These are phyloP conservation scores for Nicotiana undulata DNA, from an alignment of 257 asterid species.

Conservation along the genomic window DNA sequence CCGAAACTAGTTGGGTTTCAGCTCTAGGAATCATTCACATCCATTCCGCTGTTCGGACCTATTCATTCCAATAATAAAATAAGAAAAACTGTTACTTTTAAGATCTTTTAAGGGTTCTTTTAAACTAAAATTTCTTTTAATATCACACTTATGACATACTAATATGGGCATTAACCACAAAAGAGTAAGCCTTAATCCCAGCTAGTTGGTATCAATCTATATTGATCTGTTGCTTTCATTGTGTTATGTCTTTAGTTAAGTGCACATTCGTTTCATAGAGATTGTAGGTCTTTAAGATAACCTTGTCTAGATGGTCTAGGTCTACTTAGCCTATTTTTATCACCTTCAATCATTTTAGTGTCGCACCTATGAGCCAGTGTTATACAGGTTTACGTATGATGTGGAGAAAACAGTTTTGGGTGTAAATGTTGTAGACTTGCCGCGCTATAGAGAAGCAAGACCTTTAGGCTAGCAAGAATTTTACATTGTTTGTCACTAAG, in stretches of 20 bases:
- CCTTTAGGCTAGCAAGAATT: background rate
- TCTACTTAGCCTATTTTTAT: background rate
- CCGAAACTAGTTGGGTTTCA: background rate
- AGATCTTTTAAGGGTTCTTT: background rate
- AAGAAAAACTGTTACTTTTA: background rate
- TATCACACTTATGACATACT: background rate
- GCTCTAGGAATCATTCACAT: background rate
- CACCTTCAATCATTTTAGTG: background rate
- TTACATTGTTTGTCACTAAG: background rate
- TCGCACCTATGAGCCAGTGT: background rate
- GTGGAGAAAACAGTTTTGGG: background rate
- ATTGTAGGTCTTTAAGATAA: background rate
- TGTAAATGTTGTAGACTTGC: background rate
- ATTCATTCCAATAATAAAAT: background rate
- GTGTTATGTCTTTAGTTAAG: background rate
- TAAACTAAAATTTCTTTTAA: background rate
- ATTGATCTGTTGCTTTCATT: background rate
- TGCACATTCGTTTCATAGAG: background rate
- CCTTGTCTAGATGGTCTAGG: background rate
- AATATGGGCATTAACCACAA: background rate
- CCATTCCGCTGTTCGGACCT: background rate
- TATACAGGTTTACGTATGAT: background rate
- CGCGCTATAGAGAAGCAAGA: background rate
- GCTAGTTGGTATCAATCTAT: background rate
- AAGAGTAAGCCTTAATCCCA: background rate